A percentile compares a stretch with the other conserved stretches of the same genome.
These are phyloP conservation scores for Camillea tinctor DNA, from an alignment of 2,329 filamentous ascomycete genomes.

Conservation along the genomic window DNA sequence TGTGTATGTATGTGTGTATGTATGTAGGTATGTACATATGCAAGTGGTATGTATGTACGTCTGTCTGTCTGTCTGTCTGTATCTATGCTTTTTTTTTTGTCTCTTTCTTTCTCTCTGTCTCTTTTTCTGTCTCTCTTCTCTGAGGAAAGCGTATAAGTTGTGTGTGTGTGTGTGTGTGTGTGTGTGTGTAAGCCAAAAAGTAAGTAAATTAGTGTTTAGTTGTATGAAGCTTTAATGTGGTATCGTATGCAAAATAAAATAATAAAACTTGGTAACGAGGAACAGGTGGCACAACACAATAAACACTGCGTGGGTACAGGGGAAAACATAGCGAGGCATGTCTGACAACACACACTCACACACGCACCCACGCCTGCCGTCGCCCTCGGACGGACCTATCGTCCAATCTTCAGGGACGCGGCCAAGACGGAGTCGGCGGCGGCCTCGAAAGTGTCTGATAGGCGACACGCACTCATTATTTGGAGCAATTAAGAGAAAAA, in stretches of 20 bases:
- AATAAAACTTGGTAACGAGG: neutral
- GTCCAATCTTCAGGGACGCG: neutral
- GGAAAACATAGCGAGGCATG: neutral
- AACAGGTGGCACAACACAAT: neutral
- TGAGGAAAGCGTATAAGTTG: too few species aligned
- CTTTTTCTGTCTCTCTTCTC: too few species aligned
- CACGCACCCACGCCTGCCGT: neutral
- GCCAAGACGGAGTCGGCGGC: neutral
- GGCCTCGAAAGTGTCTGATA: neutral
- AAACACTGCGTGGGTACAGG: neutral
- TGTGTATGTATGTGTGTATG: neutral
- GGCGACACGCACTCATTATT: neutral
- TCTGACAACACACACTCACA: neutral
- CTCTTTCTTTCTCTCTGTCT: too few species aligned
- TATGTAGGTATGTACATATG: neutral
- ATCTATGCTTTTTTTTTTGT: too few species aligned
- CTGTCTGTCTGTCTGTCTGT: too few species aligned
- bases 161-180: too few species aligned
- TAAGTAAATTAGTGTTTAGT: too few species aligned
- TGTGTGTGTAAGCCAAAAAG: too few species aligned
- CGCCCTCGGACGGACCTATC: neutral
- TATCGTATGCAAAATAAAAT: neutral
- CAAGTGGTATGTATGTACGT: slow-evolving; percentile 1
- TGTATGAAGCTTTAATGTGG: slow-evolving; percentile 6
- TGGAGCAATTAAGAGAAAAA: neutral